Base-by-base conservation (phyloP, 306 rosid species). In the Prunus dulcis region DNA sequence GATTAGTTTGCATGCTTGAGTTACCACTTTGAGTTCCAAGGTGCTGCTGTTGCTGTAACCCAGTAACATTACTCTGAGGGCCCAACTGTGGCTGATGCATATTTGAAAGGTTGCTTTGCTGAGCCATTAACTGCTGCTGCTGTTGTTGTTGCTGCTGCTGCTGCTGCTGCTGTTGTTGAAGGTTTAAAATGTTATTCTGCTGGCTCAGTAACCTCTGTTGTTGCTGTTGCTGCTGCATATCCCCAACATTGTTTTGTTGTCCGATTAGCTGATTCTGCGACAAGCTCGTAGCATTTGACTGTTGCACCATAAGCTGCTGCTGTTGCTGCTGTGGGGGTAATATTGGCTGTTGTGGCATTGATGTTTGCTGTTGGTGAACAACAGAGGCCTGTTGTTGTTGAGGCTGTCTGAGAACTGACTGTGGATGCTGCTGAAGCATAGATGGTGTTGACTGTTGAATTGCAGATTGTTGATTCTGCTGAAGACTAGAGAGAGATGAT, bases 11-110 rank as follows among this genome's bases (percentile, higher is more conserved):
- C 90, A 90, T 87, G 78, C 86, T 80, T 74, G 96, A 80, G 89
- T 83, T 90, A 73, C 93, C 87, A 43, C 90, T 76, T 79, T 91
- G 97, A 78, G 86, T 71, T 76, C 88, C 90, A 69, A 87, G 91
- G 63, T 89, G 93, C 74, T 85, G 89, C 76, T 82, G 90, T 77
- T 87, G 91, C 43, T 80, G 97, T 55, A 91, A 85, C 74, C 91
- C 96, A 68, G 91, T 56, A 76, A 86, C 88, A 77, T 84, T 89
- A 77, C 83, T 86, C 79, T 84, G 91, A 75, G 85, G 57, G 50
- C 95, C 95, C 73, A 90, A 79, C 86, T 91, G 96, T 75, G 86
- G 93, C 74, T 90, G 99, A 87, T 90, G 97, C 68, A 88, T 55
- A 82, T 88, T 91, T 23, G 96, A 80, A 32, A 84, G 84, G 81